Evolutionary conservation across 2,329 filamentous ascomycete species (phyloP), one percentile per base, ranked within the genome.

Genomic region (Lasiodiplodia citricola): DNA sequence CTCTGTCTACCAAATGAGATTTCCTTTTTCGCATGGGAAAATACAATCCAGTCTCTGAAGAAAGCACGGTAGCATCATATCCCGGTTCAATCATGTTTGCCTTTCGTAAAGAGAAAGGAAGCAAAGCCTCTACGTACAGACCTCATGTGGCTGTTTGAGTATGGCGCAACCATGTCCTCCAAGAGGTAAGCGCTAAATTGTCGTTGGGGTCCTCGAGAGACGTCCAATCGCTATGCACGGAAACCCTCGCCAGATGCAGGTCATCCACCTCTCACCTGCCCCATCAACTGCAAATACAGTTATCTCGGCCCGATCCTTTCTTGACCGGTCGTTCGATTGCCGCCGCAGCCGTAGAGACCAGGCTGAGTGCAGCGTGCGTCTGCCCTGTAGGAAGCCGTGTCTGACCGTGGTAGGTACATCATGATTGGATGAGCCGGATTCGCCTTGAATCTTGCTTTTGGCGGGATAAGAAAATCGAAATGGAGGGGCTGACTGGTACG

Each of bases 31-130:
- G 38, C 58, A 28, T 37, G 58, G 44, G 44, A 63, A 63, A 63
- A 51, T 64, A 64, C 60, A 64, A 64, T 37, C 25, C 47, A 64
- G 44, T 52, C 18, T 50, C n/a, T 64, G 41, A 51, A 63, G 31
- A 64, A 52, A 38, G 47, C 44, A 23, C n/a, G 60, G 18, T 50
- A 35, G n/a, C 60, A 37, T 38, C 23, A n/a, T 18, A 47, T 52
- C 31, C 37, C 10, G 28, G 8, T 25, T 21, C n/a, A 18, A 28
- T 21, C 23, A 47, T 47, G 14, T 35, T 51, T 28, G 47, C 44
- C 41, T 50, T 64, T 21, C 31, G 28, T 38, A 31, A 52, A 25
- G 51, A 7, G 23, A 25, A 54, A 54, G 51, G 25, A 25, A 54
- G 51, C 51, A 28, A 25, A 54, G 21, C 23, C 13, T 28, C 51